phyloP scores from a whole-genome alignment of 2,329 filamentous ascomycete species.

The Dactylellina drechsleri region DNA sequence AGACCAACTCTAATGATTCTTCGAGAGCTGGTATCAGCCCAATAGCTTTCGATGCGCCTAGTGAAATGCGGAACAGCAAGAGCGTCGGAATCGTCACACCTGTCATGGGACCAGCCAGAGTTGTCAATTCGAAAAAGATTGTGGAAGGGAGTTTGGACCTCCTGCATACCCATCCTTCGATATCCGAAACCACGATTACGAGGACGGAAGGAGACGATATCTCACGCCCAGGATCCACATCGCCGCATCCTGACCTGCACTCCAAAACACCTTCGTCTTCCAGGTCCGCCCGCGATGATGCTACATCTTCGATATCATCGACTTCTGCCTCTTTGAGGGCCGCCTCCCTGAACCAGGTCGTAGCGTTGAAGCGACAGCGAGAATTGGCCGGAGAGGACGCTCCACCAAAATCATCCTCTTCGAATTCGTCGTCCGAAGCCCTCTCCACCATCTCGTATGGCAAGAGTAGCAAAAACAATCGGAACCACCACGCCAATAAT shows the following conservation, averaged over 20 bases:
- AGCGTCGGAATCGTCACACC: constrained; percentile 45
- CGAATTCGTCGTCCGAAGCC: constrained; percentile 51
- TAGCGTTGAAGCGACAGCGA: constrained; percentile 51
- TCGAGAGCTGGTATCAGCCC: constrained; percentile 29
- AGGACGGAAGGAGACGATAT: constrained; percentile 49
- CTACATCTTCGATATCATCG: constrained; percentile 47
- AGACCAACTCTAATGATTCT: constrained; percentile 47
- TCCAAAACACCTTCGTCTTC: constrained; percentile 50
- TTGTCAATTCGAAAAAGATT: constrained; percentile 51
- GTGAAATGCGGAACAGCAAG: constrained; percentile 21
- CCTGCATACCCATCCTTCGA: constrained; percentile 48
- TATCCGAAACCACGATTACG: constrained; percentile 47
- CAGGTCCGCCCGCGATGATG: constrained; percentile 51
- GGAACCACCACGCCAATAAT: constrained; percentile 39
- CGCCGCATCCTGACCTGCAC: constrained; percentile 36
- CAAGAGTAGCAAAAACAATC: constrained; percentile 37
- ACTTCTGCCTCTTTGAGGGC: constrained; percentile 52
- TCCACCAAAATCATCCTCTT: constrained; percentile 53
- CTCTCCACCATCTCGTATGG: constrained; percentile 39
- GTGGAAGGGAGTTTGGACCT: constrained; percentile 49
- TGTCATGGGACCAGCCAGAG: constrained; percentile 47
- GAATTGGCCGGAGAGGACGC: constrained; percentile 34
- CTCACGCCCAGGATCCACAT: constrained; percentile 45
- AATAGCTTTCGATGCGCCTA: constrained; percentile 22
- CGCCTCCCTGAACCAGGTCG: constrained; percentile 51